phyloP scores from a whole-genome alignment of 2,329 filamentous ascomycete species.

The Elsinoe ampelina region DNA sequence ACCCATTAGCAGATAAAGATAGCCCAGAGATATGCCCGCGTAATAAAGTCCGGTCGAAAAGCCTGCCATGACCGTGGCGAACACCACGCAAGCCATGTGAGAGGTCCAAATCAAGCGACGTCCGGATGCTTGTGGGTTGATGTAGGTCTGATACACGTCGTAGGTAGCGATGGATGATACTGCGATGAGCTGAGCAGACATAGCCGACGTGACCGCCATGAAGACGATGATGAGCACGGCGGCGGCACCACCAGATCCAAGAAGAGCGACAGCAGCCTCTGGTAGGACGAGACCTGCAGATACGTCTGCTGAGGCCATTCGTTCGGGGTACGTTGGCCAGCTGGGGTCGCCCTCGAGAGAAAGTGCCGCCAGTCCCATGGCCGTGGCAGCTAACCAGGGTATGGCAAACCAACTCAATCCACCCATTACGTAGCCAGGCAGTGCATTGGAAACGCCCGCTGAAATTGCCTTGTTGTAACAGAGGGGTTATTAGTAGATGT shows the following conservation, averaged over 20 bases:
- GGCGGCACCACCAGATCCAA: constrained; percentile 72
- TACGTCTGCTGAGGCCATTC: constrained; percentile 66
- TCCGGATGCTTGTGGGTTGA: constrained; percentile 68
- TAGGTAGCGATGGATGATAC: constrained; percentile 83
- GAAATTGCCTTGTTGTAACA: constrained; percentile 88
- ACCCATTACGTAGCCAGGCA: constrained; percentile 81
- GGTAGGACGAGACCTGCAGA: constrained; percentile 76
- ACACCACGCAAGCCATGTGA: constrained; percentile 63
- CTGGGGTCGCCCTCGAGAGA: constrained; percentile 64
- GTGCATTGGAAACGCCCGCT: constrained; percentile 71
- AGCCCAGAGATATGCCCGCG: constrained; percentile 68
- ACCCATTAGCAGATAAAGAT: constrained; percentile 83
- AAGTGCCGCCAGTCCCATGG: constrained; percentile 73
- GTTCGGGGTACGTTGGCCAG: constrained; percentile 63
- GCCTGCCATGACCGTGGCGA: constrained; percentile 65
- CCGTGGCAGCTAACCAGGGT: constrained; percentile 80
- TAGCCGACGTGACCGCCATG: constrained; percentile 81
- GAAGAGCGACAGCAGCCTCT: constrained; percentile 71
- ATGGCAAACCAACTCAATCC: constrained; percentile 89
- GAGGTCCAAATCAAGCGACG: constrained; percentile 71
- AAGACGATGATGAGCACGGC: constrained; percentile 74
- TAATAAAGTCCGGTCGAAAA: constrained; percentile 63
- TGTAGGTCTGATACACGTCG: constrained; percentile 76
- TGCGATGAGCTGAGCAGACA: constrained; percentile 74
- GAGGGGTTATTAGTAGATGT: constrained; percentile 16